Percentiles rank a stretch among this genome's conserved stretches.
phyloP scores from a whole-genome alignment of 768 basidiomycete species.

The Auriculariales sp. region DNA sequence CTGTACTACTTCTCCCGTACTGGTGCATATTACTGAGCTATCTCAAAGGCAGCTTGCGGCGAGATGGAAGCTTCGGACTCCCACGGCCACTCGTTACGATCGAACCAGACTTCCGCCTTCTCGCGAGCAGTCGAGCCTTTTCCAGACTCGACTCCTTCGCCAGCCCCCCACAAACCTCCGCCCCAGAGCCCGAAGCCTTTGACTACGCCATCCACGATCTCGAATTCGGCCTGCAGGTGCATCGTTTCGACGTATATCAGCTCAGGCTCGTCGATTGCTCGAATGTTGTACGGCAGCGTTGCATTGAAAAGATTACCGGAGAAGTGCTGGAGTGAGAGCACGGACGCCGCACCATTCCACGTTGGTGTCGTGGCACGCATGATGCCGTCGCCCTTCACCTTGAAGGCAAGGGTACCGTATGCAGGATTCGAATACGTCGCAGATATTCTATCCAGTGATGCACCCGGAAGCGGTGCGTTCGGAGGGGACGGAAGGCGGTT shows the following conservation, averaged over 20 bases:
- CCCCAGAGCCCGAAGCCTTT: neutral
- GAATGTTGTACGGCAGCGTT: neutral
- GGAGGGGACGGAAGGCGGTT: neutral
- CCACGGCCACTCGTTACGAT: too few species aligned
- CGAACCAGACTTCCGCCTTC: too few species aligned
- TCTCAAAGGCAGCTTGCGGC: conserved; percentile 10
- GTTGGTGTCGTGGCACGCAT: neutral
- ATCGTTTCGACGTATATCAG: neutral
- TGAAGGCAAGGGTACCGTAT: neutral
- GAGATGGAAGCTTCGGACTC: too few species aligned
- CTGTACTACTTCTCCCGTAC: neutral
- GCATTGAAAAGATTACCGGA: neutral
- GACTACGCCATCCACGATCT: neutral
- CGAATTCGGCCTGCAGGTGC: neutral
- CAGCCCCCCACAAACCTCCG: neutral
- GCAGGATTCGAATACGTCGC: neutral
- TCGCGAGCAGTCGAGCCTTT: too few species aligned
- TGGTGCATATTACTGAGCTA: conserved; percentile 2
- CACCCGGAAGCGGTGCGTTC: neutral
- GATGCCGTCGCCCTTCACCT: neutral
- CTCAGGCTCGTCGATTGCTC: neutral
- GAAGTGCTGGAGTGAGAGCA: neutral
- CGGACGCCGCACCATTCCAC: neutral
- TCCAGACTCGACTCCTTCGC: too few species aligned
- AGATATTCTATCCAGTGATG: neutral